Percentiles rank a stretch among this genome's conserved stretches.
phyloP scores from a whole-genome alignment of 805 yeast species.

The Pichia ethanolica region DNA sequence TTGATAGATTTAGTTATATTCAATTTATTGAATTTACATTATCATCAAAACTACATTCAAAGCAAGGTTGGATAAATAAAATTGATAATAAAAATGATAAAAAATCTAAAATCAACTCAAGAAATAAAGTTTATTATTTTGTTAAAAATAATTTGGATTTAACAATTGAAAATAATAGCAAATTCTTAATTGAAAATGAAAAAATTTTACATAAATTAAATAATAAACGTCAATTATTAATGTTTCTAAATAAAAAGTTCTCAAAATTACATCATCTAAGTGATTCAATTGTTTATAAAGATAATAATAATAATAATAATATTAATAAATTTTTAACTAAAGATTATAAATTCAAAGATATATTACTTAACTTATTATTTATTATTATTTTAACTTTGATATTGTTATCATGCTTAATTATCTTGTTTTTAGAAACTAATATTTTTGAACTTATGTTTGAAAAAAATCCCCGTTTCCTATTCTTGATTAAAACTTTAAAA shows the following conservation, averaged over 20 bases:
- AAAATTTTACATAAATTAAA: constrained; percentile 1
- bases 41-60: background rate
- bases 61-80: too few relatives aligned
- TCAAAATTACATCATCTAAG: background rate
- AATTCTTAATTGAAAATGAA: constrained; percentile 1
- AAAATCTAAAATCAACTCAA: too few relatives aligned
- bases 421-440: background rate
- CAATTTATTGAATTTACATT: background rate
- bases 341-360: too few relatives aligned
- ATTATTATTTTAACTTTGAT: background rate
- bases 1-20: constrained; percentile 1
- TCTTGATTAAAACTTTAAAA: background rate
- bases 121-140: background rate
- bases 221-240: constrained; percentile 9
- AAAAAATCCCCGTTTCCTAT: background rate
- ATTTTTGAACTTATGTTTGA: background rate
- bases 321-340: too few relatives aligned
- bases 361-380: background rate
- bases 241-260: constrained; percentile 2
- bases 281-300: background rate
- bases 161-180: background rate
- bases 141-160: background rate
- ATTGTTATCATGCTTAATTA: background rate
- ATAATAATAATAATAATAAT: too few relatives aligned
- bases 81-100: too few relatives aligned